phyloP scores from a whole-genome alignment of 352 stramenopile genomes.

The Thalassiosira ordinaria region DNA sequence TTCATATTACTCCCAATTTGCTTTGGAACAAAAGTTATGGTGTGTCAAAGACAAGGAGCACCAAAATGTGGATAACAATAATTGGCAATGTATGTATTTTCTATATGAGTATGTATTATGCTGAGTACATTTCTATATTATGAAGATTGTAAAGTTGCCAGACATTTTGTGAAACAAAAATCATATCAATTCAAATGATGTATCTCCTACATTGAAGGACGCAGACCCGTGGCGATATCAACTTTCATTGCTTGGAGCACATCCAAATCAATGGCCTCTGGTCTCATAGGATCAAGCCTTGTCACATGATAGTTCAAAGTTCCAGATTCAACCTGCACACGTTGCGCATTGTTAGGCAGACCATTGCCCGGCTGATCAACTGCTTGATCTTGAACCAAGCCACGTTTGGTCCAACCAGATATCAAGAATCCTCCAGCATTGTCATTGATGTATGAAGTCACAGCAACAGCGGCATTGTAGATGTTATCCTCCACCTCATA shows the following conservation, averaged over 20 bases:
- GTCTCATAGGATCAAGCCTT: constrained; percentile 2
- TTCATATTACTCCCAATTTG: no score
- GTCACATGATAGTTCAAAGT: constrained; percentile 14
- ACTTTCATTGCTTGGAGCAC: not conserved
- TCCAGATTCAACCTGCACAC: constrained; percentile 6
- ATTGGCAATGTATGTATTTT: not conserved
- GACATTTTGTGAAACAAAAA: not conserved
- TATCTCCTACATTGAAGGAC: not conserved
- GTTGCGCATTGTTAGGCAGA: constrained; percentile 16
- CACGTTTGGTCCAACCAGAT: constrained; percentile 18
- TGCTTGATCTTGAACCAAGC: constrained; percentile 15
- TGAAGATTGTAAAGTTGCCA: not conserved
- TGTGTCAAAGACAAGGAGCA: no score
- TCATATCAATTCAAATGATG: not conserved
- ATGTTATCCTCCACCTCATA: constrained; percentile 16
- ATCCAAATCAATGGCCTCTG: constrained; percentile 18
- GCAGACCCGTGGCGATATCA: constrained; percentile 8
- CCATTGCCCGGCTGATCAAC: constrained; percentile 26
- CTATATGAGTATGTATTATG: not conserved
- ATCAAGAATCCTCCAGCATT: constrained; percentile 8
- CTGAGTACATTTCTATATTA: constrained; percentile 1
- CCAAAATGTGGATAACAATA: no score
- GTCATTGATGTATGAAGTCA: constrained; percentile 3
- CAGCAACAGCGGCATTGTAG: not conserved
- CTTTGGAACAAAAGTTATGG: no score